Conservation (phyloP, 495 filamentous ascomycete species). For the Sphaerosporella brunnea region DNA sequence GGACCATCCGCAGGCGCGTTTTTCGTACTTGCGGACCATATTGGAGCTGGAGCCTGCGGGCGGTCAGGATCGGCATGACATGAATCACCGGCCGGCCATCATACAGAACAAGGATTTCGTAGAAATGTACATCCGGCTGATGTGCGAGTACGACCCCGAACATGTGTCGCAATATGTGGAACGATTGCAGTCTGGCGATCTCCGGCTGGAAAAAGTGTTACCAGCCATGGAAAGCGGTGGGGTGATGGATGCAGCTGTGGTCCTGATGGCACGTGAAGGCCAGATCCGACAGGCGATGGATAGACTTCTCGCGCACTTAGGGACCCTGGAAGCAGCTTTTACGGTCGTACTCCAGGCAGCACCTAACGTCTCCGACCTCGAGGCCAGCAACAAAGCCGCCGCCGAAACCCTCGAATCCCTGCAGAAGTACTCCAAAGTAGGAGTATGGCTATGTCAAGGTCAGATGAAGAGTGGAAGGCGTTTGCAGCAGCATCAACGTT, state of each 20-base stretch:
- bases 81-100: conserved; percentile 13
- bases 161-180: conserved; percentile 79
- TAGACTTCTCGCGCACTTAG: conserved; percentile 60
- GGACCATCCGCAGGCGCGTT: conserved; percentile 47
- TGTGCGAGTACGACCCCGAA: conserved; percentile 64
- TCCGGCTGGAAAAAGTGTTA: conserved; percentile 64
- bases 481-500: conserved; percentile 8
- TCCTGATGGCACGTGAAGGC: conserved; percentile 79
- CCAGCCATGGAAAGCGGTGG: conserved; percentile 77
- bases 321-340: conserved; percentile 59
- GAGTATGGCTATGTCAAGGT: conserved; percentile 87
- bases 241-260: conserved; percentile 80
- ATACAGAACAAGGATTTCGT: conserved; percentile 36
- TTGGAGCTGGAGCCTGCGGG: conserved; percentile 62
- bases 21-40: conserved; percentile 57
- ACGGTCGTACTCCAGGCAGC: conserved; percentile 49
- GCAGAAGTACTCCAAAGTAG: conserved; percentile 75
- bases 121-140: conserved; percentile 74
- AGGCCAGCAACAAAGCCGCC: conserved; percentile 34
- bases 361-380: conserved; percentile 21
- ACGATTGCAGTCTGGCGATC: conserved; percentile 55
- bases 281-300: conserved; percentile 68
- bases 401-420: conserved; percentile 55
- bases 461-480: conserved; percentile 34
- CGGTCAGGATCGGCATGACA: conserved; percentile 26